These are phyloP conservation scores for Pseudocohnilembus persalinus DNA, from an alignment of 169 alveolate genomes.

Conservation along the genomic window DNA sequence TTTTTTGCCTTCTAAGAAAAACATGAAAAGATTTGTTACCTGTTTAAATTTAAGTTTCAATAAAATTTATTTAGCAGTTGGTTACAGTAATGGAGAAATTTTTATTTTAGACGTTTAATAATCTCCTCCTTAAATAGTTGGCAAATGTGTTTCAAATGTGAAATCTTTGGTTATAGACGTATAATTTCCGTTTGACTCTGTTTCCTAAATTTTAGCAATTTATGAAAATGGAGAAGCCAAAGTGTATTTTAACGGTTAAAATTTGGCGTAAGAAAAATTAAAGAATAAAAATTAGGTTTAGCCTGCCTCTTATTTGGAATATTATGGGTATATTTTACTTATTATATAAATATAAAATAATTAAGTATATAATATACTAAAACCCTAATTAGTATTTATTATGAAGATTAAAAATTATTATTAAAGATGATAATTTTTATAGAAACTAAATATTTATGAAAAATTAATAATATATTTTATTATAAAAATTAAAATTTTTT, in stretches of 20 bases:
- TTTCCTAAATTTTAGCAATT: constrained; percentile 2
- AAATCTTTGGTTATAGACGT: background rate
- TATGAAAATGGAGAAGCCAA: constrained; percentile 10
- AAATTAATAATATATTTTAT: too few species aligned
- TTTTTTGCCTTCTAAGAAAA: background rate
- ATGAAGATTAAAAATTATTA: too few species aligned
- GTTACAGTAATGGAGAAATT: constrained; percentile 12
- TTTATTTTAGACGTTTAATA: background rate
- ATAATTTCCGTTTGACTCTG: constrained; percentile 14
- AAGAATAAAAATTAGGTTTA: background rate
- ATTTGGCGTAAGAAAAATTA: background rate
- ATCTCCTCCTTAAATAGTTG: background rate
- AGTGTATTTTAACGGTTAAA: background rate
- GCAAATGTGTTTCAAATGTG: too few species aligned
- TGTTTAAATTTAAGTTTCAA: constrained; percentile 1
- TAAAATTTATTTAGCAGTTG: constrained; percentile 3
- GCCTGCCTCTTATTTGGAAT: background rate
- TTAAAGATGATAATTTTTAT: too few species aligned
- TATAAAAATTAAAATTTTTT: too few species aligned
- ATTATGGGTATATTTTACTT: too few species aligned
- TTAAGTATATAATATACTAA: too few species aligned
- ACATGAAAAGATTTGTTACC: constrained; percentile 1
- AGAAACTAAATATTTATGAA: too few species aligned
- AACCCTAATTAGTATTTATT: too few species aligned
- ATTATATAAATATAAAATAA: too few species aligned